A percentile compares a stretch with the other conserved stretches of the same genome.
These are phyloP conservation scores for Dioscorea zingiberensis DNA, from an alignment of 106 monocot genomes.

Conservation along the genomic window DNA sequence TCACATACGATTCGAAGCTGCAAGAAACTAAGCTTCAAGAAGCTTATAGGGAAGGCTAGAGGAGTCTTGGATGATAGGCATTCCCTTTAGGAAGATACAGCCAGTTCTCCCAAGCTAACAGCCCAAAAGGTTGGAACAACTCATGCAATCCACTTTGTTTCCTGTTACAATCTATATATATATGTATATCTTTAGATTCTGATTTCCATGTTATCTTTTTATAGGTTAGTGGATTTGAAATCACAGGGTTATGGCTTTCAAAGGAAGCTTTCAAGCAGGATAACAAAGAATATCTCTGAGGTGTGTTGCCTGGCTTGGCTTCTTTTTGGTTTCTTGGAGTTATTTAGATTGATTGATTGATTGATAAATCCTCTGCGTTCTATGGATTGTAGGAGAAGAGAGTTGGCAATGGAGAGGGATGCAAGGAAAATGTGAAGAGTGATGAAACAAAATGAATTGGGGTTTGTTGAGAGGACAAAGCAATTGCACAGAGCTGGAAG, in stretches of 20 bases:
- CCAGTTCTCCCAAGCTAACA: conserved; percentile 35
- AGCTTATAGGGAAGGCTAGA: conserved; percentile 15
- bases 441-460: conserved; percentile 3
- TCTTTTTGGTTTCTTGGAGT: neutral
- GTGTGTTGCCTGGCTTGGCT: conserved; percentile 3
- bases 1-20: neutral
- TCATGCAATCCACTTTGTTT: neutral
- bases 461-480: conserved; percentile 14
- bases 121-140: conserved; percentile 11
- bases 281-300: conserved; percentile 7
- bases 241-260: neutral
- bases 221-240: conserved; percentile 21
- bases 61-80: conserved; percentile 20
- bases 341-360: no score
- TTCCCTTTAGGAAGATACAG: conserved; percentile 37
- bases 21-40: conserved; percentile 28
- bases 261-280: conserved; percentile 25
- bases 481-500: conserved; percentile 38
- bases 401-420: no score
- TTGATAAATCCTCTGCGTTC: no score
- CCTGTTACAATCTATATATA: no score
- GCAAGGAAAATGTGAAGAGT: no score
- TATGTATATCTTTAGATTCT: no score
- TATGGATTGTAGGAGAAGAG: no score
- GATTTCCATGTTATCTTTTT: neutral